Conservation (phyloP, 2,329 filamentous ascomycete species). For the Aphanocladium album region DNA sequence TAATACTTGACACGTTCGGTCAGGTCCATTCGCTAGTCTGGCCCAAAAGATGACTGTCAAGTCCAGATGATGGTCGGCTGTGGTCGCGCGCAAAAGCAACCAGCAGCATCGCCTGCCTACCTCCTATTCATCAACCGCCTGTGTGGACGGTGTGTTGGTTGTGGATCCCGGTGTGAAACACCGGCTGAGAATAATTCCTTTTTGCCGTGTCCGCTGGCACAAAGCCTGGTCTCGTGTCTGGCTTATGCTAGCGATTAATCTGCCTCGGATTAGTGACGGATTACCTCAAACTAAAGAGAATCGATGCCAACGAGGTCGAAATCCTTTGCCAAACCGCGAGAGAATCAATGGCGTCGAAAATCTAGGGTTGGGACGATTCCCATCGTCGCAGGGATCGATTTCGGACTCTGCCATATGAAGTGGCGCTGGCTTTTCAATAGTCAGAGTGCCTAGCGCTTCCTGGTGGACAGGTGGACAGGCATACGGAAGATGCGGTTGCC, state of each 20-base stretch:
- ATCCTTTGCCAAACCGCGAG: not conserved
- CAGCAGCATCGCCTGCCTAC: not conserved
- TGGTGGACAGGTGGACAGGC: not conserved
- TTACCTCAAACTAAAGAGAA: not conserved
- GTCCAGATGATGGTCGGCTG: not conserved
- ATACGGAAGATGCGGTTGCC: not conserved
- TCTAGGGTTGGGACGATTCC: not conserved
- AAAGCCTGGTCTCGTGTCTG: not conserved
- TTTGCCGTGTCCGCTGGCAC: not conserved
- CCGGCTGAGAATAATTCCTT: not conserved
- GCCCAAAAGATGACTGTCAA: not conserved
- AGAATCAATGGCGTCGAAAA: not conserved
- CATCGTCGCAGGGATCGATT: constrained; percentile 5
- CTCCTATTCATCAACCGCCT: not conserved
- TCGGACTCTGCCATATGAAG: not conserved
- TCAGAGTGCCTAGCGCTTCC: not conserved
- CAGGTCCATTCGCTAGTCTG: not conserved
- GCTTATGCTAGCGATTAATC: not conserved
- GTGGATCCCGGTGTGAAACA: not conserved
- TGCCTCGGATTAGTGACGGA: not conserved
- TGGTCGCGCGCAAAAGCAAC: not conserved
- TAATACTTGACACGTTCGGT: not conserved
- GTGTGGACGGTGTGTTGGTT: not conserved
- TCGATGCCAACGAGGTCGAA: not conserved
- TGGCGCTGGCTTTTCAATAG: not conserved